A percentile compares a stretch with the other conserved stretches of the same genome.
Evolutionary conservation across 2,329 filamentous ascomycete species (phyloP).

Genomic region (Xylaria sp.): DNA sequence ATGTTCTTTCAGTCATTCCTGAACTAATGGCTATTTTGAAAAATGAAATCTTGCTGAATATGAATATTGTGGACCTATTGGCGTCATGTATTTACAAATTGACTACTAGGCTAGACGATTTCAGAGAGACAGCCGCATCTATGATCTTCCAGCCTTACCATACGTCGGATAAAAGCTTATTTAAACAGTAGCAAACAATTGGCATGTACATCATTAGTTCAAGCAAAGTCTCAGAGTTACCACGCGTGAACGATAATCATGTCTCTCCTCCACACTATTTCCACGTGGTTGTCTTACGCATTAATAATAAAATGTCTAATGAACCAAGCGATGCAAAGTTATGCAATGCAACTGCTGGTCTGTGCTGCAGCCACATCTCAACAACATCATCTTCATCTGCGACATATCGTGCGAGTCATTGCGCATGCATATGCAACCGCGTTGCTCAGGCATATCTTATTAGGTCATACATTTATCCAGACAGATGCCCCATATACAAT

Average conservation of each 20-base stretch:
- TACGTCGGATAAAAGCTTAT: neutral
- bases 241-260: neutral
- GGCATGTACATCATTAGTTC: neutral
- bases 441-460: neutral
- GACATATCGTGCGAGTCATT: constrained; percentile 24
- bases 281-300: constrained; percentile 23
- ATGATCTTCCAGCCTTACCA: no score
- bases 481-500: neutral
- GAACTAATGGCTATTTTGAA: no score
- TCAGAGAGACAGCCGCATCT: no score
- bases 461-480: neutral
- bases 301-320: neutral
- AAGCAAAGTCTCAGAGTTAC: neutral
- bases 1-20: no score
- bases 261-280: neutral
- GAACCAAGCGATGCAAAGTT: constrained; percentile 6
- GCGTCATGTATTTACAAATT: no score
- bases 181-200: neutral
- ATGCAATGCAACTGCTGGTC: constrained; percentile 15
- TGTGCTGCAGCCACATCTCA: constrained; percentile 28
- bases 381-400: constrained; percentile 6
- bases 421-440: constrained; percentile 35
- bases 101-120: neutral
- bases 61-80: no score
- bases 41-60: no score